Base-by-base conservation (phyloP, 805 yeast species). In the Maudiozyma serrabonitensis region DNA sequence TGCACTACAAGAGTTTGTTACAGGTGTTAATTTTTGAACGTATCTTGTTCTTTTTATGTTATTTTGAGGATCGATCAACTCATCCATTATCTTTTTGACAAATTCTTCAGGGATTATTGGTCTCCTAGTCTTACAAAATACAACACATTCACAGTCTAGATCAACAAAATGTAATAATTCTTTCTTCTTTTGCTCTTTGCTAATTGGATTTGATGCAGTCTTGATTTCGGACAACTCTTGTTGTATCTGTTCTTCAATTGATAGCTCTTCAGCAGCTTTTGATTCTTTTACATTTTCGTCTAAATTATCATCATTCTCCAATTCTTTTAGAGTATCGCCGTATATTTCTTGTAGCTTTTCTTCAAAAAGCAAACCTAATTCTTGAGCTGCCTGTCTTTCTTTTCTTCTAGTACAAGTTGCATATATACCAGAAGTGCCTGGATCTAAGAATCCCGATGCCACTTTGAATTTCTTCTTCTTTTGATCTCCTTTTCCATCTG, bases 391-490 rank as follows among this genome's bases (percentile, higher is more conserved):
- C 47, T 76, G 80, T 48, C 75, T 75, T 64, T 93, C 99, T 51
- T 82, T 80, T 38, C 84, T 84, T 57, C 96, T 75, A 46, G 80
- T 78, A 66, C 97, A 91, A 0, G 98, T 86, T 12, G 89, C 95
- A 66, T 86, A 93, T 0, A 93, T 74, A 0, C 99, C 99, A 38
- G 82, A 70, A 48, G 93, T 85, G 39, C 84, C 84, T 0, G 96
- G 95, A 59, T 90, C 96, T 18, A 90, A 40, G 41, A 61, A 56
- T 4, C 65, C 66, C 16, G 59, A 41, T 11, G 65, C 53, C 46
- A 55, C 61, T 72, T 74, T 59, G 50, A 56, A 63, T 60, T 57
- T 50, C 42, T 49, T 51, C 26, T 48, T 52, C 13, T 8, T 25
- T 19, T 42, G 45, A 13, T 41, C 46, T 34, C 41, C 46, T 44